Evolutionary conservation across 2,329 filamentous ascomycete genomes (phyloP), one percentile per base, ranked within the genome.

Genomic region (Canariomyces notabilis): DNA sequence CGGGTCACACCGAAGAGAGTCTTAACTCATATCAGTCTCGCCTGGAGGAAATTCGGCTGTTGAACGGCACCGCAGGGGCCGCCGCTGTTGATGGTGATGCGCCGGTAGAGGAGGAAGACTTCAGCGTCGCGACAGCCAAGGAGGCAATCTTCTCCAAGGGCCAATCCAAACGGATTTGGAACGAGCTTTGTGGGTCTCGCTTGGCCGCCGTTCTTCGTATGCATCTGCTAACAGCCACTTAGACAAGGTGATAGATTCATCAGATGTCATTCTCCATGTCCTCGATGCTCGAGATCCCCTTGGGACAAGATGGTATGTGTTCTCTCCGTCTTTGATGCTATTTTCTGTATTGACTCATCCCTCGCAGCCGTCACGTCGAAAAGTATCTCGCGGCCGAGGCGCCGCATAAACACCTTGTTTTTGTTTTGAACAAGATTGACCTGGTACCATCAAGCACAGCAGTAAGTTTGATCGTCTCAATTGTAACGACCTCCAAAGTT

Each of bases 161-260:
- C 15, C 90, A 95, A 66, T 91, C 85, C 61, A 95, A 95, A 69
- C 79, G 93, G 56, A 95, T 95, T 57, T 95, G 89, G 90, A 97
- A 97, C 69, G 91, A 98, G 65, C 72, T 97, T 6, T 83, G 57
- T 69, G 63, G 49, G 64, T 59, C 20, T 18, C 18, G 11, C 6
- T n/a, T n/a, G 21, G 7, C 22, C 16, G 12, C 6, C 22, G 18
- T 29, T 34, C n/a, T 21, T 2, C 4, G 2, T 36, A 12, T 2
- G 16, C 6, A 8, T 5, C 21, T 16, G 14, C 55, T 57, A 51
- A 59, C 44, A 15, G 15, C 2, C 22, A 29, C 20, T 32, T 35
- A 85, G 53, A 93, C 75, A 94, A 95, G 69, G 89, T 93, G 60
- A 93, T 96, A 51, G 91, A 96, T 68, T 94, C 89, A 3, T 93